Evolutionary conservation across 495 filamentous ascomycete genomes (phyloP).

Genomic region (Aspergillus cavernicola): DNA sequence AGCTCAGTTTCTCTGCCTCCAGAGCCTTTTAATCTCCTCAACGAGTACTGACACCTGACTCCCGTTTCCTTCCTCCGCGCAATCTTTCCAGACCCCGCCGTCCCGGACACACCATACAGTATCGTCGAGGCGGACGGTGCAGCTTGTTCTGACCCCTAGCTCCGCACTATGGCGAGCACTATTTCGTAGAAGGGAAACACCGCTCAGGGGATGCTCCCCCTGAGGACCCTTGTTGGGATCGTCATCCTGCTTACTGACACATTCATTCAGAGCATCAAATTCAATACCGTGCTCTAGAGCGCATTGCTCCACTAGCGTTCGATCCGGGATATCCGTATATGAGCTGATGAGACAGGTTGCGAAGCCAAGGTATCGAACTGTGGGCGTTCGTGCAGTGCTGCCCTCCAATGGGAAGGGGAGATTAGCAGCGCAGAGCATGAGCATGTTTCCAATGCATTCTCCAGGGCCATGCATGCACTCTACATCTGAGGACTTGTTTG

Average conservation of each 20-base stretch:
- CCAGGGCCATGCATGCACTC: constrained; percentile 80
- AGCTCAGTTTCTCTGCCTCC: constrained; percentile 29
- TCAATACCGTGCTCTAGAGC: constrained; percentile 84
- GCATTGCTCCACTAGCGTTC: constrained; percentile 73
- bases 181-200: constrained; percentile 63
- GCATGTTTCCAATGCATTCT: constrained; percentile 92
- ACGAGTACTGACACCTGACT: constrained; percentile 67
- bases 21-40: constrained; percentile 58
- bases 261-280: constrained; percentile 78
- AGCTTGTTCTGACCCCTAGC: constrained; percentile 74
- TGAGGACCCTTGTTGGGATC: constrained; percentile 43
- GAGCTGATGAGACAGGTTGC: constrained; percentile 76
- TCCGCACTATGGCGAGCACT: constrained; percentile 68
- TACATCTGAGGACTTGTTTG: constrained; percentile 36
- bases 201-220: constrained; percentile 40
- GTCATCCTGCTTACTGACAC: constrained; percentile 52
- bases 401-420: constrained; percentile 43
- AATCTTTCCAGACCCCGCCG: constrained; percentile 75
- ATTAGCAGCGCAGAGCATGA: constrained; percentile 83
- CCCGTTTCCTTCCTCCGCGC: constrained; percentile 54
- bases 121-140: constrained; percentile 78
- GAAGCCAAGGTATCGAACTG: constrained; percentile 87
- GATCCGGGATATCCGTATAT: constrained; percentile 70
- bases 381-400: constrained; percentile 47
- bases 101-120: constrained; percentile 82